Base-by-base conservation (phyloP, 2,329 filamentous ascomycete genomes). In the Biscogniauxia marginata region DNA sequence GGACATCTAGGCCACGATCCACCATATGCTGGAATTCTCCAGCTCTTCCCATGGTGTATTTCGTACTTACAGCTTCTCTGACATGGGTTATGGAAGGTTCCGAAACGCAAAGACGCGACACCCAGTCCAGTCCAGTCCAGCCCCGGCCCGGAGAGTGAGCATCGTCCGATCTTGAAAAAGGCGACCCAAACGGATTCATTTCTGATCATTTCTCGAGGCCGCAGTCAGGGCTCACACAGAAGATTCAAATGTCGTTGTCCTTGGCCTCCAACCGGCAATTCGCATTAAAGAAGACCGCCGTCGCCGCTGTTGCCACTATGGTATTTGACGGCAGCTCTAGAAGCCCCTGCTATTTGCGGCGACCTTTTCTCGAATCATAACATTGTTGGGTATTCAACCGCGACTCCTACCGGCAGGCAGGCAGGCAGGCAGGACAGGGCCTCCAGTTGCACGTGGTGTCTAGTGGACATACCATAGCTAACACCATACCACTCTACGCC, bases 41-140 rank as follows among this genome's bases (percentile, higher is more conserved):
- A 46, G 45, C 21, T 23, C 45, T 46, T 46, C 21, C 21, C 18
- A 20, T 46, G 13, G 45, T n/a, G 21, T 46, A 46, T 21, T 21
- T 21, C 21, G 18, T 20, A 46, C 21, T 21, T 21, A 9, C 3
- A 46, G n/a, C 47, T 63, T 63, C 56, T 21, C 58, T 46, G 52
- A 58, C 59, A 63, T 60, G 61, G 61, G 61, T 54, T 25, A 46
- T 63, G 57, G 64, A 63, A 61, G 57, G 57, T 59, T 62, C 57
- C 57, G 56, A 66, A 60, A 60, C 62, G 51, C 55, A 55, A 53
- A 39, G 30, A 39, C 30, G 30, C 30, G 30, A 39, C 30, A 39
- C n/a, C 30, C 30, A 39, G 30, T 39, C 30, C 13, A 57, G 57
- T n/a, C 61, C 58, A 53, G 55, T 21, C 56, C 56, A 57, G 57